Conservation (phyloP, 139 green algal species). For the Ettlia oleoabundans region DNA sequence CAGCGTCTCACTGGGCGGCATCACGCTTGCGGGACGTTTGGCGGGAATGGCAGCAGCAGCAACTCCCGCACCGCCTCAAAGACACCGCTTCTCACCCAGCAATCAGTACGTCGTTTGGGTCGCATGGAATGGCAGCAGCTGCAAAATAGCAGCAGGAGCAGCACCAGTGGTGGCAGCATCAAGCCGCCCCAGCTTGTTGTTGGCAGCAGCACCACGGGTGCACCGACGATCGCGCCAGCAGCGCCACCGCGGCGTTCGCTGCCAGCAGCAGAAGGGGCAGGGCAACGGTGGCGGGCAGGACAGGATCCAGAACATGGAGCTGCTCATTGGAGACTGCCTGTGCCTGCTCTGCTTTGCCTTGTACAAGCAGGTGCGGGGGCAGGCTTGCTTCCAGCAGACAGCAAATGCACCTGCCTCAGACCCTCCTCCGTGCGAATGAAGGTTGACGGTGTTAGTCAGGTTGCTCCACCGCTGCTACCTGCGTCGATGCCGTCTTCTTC, state of each 20-base stretch:
- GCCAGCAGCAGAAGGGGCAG: not conserved
- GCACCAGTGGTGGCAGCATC: not conserved
- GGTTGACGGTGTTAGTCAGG: too few species aligned
- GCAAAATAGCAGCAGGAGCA: not conserved
- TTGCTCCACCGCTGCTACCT: not conserved
- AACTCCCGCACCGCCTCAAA: too few species aligned
- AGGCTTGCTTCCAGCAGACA: too few species aligned
- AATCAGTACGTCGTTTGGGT: too few species aligned
- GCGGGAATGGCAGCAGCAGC: too few species aligned
- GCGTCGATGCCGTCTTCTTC: not conserved
- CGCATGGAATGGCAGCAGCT: not conserved
- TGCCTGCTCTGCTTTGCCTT: conserved; percentile 61
- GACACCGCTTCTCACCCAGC: too few species aligned
- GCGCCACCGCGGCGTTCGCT: not conserved
- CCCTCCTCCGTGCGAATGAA: too few species aligned
- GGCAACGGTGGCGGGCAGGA: not conserved
- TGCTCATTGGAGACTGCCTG: conserved; percentile 66
- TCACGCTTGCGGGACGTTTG: too few species aligned
- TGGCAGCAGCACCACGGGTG: not conserved
- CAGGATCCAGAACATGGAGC: conserved; percentile 57
- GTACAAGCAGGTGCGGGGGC: conserved; percentile 69
- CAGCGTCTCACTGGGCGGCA: too few species aligned
- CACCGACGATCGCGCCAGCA: too few species aligned
- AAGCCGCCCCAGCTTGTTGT: not conserved
- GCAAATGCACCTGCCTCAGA: too few species aligned